Evolutionary conservation across 2,329 filamentous ascomycete species (phyloP).

Genomic region (Colletotrichum salicis): DNA sequence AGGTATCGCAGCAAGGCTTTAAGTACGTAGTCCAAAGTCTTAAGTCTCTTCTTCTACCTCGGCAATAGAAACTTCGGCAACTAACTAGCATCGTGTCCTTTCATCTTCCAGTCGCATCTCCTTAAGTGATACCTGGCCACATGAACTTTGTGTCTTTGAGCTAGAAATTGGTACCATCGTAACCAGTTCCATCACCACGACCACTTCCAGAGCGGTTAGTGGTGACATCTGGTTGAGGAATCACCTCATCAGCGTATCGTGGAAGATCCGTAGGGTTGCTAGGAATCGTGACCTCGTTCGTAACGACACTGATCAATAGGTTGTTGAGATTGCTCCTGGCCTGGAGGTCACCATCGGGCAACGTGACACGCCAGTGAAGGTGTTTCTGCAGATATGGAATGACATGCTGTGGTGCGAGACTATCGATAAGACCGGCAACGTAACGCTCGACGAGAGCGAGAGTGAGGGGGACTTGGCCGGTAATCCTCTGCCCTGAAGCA

Average conservation of each 20-base stretch:
- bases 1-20: too few relatives aligned
- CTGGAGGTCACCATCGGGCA: conserved; percentile 38
- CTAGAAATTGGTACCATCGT: conserved; percentile 2
- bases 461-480: conserved; percentile 44
- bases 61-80: neutral
- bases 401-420: conserved; percentile 39
- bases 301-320: conserved; percentile 25
- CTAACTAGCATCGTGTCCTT: neutral
- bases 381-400: conserved; percentile 41
- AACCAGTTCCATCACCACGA: conserved; percentile 23
- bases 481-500: conserved; percentile 35
- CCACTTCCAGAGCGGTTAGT: conserved; percentile 23
- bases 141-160: neutral
- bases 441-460: conserved; percentile 43
- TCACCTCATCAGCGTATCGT: conserved; percentile 11
- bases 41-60: neutral
- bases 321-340: conserved; percentile 4
- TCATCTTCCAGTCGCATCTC: neutral
- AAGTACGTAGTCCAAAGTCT: too few relatives aligned
- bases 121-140: too few relatives aligned
- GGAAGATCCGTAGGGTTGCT: conserved; percentile 10
- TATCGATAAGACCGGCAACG: conserved; percentile 37
- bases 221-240: conserved; percentile 9
- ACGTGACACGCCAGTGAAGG: conserved; percentile 40
- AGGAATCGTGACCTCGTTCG: conserved; percentile 24